phyloP scores from a whole-genome alignment of 306 rosid species.

The Cucumis sativus region Cucumber_9930_V3 NC_026657.2:9464001-9464500 shows the following conservation, averaged over 20 bases:
- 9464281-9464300: not conserved
- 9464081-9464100: not conserved
- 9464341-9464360: not conserved
- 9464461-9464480: not conserved
- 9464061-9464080: not conserved
- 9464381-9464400: not conserved
- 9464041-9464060: not conserved
- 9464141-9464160: not conserved
- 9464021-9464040: slow-evolving; percentile 82
- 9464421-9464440: not conserved
- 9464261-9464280: not conserved
- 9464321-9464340: not conserved
- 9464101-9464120: not conserved
- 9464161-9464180: not conserved
- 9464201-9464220: not conserved
- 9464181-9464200: no score
- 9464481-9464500: not conserved
- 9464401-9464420: not conserved
- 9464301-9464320: not conserved
- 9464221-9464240: not conserved
- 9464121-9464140: not conserved
- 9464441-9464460: no score
- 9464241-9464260: not conserved
- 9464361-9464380: not conserved
- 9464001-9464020: slow-evolving; percentile 72